Evolutionary conservation across 768 basidiomycete genomes (phyloP).

Genomic region (Boletus reticulatus): DNA sequence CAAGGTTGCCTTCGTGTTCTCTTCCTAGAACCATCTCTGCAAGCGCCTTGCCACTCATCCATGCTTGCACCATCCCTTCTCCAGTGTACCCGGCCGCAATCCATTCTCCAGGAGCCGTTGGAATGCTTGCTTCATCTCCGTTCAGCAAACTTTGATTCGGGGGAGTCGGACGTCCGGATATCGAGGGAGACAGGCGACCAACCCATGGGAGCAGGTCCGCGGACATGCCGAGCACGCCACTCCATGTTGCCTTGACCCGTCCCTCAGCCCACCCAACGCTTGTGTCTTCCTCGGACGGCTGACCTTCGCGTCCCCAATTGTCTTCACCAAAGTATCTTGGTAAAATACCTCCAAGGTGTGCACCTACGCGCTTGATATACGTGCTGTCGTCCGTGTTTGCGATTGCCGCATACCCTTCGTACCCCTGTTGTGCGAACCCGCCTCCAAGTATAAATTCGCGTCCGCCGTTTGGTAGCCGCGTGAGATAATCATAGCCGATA

Average conservation of each 20-base stretch:
- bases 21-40: constrained; percentile 55
- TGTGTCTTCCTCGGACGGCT: constrained; percentile 11
- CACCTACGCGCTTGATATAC: constrained; percentile 28
- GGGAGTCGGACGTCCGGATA: constrained; percentile 43
- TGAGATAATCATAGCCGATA: constrained; percentile 61
- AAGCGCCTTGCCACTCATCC: constrained; percentile 61
- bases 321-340: constrained; percentile 50
- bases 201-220: constrained; percentile 68
- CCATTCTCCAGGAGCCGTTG: constrained; percentile 60
- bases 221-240: constrained; percentile 63
- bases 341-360: constrained; percentile 45
- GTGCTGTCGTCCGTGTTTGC: constrained; percentile 39
- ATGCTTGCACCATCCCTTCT: constrained; percentile 73
- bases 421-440: constrained; percentile 40
- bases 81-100: constrained; percentile 69
- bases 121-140: background rate
- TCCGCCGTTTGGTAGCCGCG: constrained; percentile 49
- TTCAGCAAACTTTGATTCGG: background rate
- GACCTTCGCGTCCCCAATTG: constrained; percentile 40
- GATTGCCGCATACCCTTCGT: constrained; percentile 32
- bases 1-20: constrained; percentile 27
- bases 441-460: constrained; percentile 66
- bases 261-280: constrained; percentile 37
- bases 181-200: constrained; percentile 52
- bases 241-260: constrained; percentile 56